These are phyloP conservation scores for Ophiostoma quercus DNA, from an alignment of 2,329 filamentous ascomycete species.

Conservation along the genomic window DNA sequence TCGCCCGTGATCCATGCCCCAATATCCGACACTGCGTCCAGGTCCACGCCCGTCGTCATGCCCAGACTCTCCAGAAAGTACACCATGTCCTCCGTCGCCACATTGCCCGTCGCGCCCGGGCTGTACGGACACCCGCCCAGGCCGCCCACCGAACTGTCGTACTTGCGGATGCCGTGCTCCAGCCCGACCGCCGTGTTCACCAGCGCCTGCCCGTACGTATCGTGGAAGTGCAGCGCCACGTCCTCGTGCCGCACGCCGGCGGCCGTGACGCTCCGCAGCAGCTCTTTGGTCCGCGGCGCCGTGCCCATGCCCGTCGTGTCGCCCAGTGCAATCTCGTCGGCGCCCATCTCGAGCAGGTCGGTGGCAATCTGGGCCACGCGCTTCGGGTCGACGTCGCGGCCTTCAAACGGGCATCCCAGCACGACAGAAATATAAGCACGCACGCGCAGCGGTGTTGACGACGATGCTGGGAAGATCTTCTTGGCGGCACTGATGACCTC, in stretches of 20 bases:
- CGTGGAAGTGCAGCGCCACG: slow-evolving; percentile 80
- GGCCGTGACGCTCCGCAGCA: slow-evolving; percentile 59
- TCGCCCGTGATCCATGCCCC: slow-evolving; percentile 66
- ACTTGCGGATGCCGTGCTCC: slow-evolving; percentile 70
- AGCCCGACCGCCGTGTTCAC: slow-evolving; percentile 74
- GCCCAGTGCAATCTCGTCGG: slow-evolving; percentile 83
- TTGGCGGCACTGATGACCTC: slow-evolving; percentile 66
- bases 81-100: slow-evolving; percentile 77
- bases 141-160: slow-evolving; percentile 74
- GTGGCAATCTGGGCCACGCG: slow-evolving; percentile 61
- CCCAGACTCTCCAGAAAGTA: slow-evolving; percentile 72
- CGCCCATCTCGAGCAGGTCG: slow-evolving; percentile 74
- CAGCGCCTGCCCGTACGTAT: slow-evolving; percentile 82
- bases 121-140: slow-evolving; percentile 81
- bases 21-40: slow-evolving; percentile 61
- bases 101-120: slow-evolving; percentile 80
- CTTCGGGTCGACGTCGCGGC: slow-evolving; percentile 58
- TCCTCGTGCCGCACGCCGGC: slow-evolving; percentile 65
- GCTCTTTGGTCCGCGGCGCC: slow-evolving; percentile 59
- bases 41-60: slow-evolving; percentile 66
- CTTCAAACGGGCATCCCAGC: slow-evolving; percentile 72
- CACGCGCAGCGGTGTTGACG: slow-evolving; percentile 53
- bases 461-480: slow-evolving; percentile 41
- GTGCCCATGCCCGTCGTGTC: slow-evolving; percentile 92
- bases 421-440: slow-evolving; percentile 78